Evolutionary conservation across 129 eudicot species (phyloP), one percentile per base, ranked within the genome.

Genomic region (Flaveria bidentis): DNA sequence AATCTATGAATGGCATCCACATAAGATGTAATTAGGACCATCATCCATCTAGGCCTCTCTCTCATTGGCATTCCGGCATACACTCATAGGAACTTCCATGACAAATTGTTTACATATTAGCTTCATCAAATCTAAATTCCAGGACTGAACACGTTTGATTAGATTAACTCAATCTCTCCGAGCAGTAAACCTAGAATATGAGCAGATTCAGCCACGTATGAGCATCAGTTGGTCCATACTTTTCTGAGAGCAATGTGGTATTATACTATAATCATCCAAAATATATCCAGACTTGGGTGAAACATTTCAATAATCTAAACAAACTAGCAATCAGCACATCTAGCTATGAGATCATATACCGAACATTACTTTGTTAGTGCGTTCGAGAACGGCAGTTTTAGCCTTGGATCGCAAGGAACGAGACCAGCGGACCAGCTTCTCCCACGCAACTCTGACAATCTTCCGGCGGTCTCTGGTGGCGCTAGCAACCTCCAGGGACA

Each of bases 381-480:
- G 97, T 87, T 93, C 89, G 26, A 93, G 93, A 62, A 93, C 98
- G 73, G 90, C 97, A 22, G 97, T 85, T 50, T 88, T 88, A 69
- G 92, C 91, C 76, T 80, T 88, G 58, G 91, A 90, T 26, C 91
- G 89, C 86, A 26, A 85, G 42, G 96, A 88, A 12, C 98, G 92
- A 12, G 98, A 93, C 98, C 98, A 93, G 20, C 98, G 85, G 20
- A 93, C 91, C 26, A 93, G 96, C 91, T 87, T 93, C 87, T 93
- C 98, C 98, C 98, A 93, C 44, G 98, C 98, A 26, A 90, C 61
- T 63, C 89, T 80, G 36, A 93, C 98, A 51, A 86, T 87, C 68
- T 85, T 87, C 56, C 87, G 90, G 39, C 96, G 80, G 82, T 90
- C 91, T 71, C 84, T 90, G 30, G 83, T 85, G 69, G 84, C 69